Base-by-base conservation (phyloP, 345 rosid genomes). In the Stellera chamaejasme region DNA sequence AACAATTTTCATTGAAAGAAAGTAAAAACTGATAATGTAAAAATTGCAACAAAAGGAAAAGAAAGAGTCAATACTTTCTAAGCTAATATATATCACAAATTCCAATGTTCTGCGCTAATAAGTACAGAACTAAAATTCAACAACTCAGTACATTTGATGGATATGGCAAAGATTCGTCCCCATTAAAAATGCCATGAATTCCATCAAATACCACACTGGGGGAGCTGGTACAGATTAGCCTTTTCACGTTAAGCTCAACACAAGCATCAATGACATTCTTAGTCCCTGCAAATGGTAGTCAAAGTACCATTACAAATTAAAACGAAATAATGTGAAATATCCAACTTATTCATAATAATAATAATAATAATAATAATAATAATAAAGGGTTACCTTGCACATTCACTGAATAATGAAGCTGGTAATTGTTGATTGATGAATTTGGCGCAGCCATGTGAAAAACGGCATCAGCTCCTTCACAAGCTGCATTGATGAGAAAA, bases 401-500 rank as follows among this genome's bases (percentile, higher is more conserved):
- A 63, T 89, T 93, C 63, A 93, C 99, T 10, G 97, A 84, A 66
- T 81, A 71, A 15, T 93, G 99, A 62, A 93, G 96, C 78, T 79
- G 72, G 58, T 68, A 64, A 64, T 66, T 76, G 48, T 93, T 93
- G 59, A 89, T 78, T 3, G 97, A 87, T 10, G 99, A 93, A 82
- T 89, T 75, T 5, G 99, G 99, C 52, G 99, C 97, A 41, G 99
- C 99, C 97, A 83, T 87, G 65, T 93, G 99, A 74, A 82, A 89
- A 5, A 93, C 91, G 7, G 81, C 97, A 56, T 89, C 86, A 13
- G 72, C 91, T 55, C 97, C 99, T 64, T 81, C 66, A 57, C 67
- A 75, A 42, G 77, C 97, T 93, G 71, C 54, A 70, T 7, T 12
- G 73, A 15, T 5, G 27, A 58, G 19, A 19, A 44, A 56, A 19